Evolutionary conservation across 371 early-diverging fungal genomes (phyloP), one percentile per base, ranked within the genome.

Genomic region (Gilbertella persicaria): DNA sequence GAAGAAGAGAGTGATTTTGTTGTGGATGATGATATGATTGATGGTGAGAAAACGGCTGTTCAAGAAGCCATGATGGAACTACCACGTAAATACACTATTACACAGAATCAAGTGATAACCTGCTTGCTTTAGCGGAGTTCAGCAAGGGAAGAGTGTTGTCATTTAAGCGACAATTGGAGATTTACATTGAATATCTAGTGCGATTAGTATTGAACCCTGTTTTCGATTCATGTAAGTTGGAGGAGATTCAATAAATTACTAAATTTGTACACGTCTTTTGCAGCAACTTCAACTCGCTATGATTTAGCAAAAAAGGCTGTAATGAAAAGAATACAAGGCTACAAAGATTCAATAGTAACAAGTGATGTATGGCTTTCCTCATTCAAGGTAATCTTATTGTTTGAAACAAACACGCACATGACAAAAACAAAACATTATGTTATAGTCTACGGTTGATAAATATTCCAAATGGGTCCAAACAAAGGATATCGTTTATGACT

Each of bases 281-380:
- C 26, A 55, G 59, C 47, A 16, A 26, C 45, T 10, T 14, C 48
- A 7, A 9, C 25, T 0, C 10, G 28, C 21, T 64, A 37, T 29
- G 5, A 26, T 26, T 25, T 59, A 20, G 59, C 64, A 12, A 55
- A 55, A 43, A 28, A 45, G 4, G 53, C 49, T n/a, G 56, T 64
- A 12, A 36, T 41, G 23, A 46, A 45, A 39, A 49, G 64, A 42
- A 38, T 64, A 39, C 51, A 64, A 23, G 46, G 52, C 5, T 64
- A 64, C 36, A 54, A 28, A 44, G 64, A 64, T 40, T 64, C 64
- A 3, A 60, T 64, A 19, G 52, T 55, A 17, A 64, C 64, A 16
- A 64, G 64, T 48, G 64, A 64, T 50, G 56, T 55, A 10, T 64
- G 64, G 64, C 25, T 48, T 12, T 29, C 49, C 6, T 13, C 33